Conservation (phyloP, 2,329 filamentous ascomycete species). For the Aphanocladium album region DNA sequence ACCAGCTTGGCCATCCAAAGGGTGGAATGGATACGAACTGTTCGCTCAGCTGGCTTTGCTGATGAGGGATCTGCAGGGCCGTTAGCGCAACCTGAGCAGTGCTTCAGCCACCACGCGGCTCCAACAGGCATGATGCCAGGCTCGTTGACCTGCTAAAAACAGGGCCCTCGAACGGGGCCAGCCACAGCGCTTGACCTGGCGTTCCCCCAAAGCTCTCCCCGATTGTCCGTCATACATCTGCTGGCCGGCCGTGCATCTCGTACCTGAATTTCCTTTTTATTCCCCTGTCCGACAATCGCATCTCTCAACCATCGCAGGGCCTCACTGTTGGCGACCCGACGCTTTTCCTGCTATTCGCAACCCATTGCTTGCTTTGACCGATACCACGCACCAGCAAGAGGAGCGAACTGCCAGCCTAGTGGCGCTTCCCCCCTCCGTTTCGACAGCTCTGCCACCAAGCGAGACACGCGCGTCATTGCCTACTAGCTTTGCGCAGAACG, state of each 20-base stretch:
- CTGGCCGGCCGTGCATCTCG: background rate
- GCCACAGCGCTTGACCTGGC: background rate
- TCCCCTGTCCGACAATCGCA: background rate
- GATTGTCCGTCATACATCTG: background rate
- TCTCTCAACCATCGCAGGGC: background rate
- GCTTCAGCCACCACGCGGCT: background rate
- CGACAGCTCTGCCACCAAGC: background rate
- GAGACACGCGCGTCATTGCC: conserved; percentile 4
- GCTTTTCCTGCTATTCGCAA: background rate
- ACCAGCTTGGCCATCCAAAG: background rate
- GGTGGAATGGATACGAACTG: conserved; percentile 7
- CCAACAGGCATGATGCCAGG: background rate
- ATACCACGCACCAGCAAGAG: background rate
- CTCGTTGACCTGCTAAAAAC: background rate
- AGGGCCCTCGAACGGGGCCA: background rate
- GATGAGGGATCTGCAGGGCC: conserved; percentile 5
- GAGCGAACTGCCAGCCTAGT: background rate
- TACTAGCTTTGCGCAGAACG: background rate
- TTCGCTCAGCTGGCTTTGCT: background rate
- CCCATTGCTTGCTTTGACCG: background rate
- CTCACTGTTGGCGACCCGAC: background rate
- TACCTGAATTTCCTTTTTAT: background rate
- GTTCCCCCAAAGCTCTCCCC: background rate
- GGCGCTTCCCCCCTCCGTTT: background rate
- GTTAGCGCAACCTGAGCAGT: background rate